Evolutionary conservation across 2,329 filamentous ascomycete genomes (phyloP).

Genomic region (Hirsutella rhossiliensis): DNA sequence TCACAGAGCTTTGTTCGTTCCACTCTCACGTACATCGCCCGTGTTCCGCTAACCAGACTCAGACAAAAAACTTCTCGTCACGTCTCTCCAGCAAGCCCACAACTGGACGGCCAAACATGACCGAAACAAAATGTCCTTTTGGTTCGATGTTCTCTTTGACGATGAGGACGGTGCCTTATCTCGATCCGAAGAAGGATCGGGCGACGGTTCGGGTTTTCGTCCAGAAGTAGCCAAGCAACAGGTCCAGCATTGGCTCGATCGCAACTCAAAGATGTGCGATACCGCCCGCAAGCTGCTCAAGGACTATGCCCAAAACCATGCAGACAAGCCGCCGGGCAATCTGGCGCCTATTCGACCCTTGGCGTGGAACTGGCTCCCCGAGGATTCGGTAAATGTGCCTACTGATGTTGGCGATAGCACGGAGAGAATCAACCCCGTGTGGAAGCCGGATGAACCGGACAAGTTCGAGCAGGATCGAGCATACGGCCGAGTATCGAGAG

Average conservation of each 20-base stretch:
- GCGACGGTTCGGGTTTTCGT: conserved; percentile 40
- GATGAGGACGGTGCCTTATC: conserved; percentile 37
- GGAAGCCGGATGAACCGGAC: conserved; percentile 39
- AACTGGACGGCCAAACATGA: conserved; percentile 61
- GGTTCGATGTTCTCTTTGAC: conserved; percentile 54
- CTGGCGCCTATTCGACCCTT: conserved; percentile 37
- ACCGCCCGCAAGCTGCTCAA: conserved; percentile 41
- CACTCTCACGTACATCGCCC: background rate
- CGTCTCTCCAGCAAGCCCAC: conserved; percentile 52
- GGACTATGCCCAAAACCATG: conserved; percentile 39
- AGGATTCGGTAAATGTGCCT: conserved; percentile 16
- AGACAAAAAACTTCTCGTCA: conserved; percentile 57
- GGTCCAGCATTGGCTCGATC: conserved; percentile 49
- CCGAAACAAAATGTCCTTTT: conserved; percentile 58
- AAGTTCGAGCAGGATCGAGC: conserved; percentile 46
- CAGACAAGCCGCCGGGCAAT: conserved; percentile 35
- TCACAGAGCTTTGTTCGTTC: conserved; percentile 50
- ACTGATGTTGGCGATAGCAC: conserved; percentile 23
- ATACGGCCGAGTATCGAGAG: conserved; percentile 50
- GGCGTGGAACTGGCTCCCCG: conserved; percentile 44
- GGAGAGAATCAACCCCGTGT: conserved; percentile 33
- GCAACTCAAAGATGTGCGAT: conserved; percentile 47
- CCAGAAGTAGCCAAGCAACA: conserved; percentile 47
- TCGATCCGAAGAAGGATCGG: conserved; percentile 37
- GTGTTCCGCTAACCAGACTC: background rate